Evolutionary conservation across 345 rosid genomes (phyloP).

Genomic region (Cardamine occulta): DNA sequence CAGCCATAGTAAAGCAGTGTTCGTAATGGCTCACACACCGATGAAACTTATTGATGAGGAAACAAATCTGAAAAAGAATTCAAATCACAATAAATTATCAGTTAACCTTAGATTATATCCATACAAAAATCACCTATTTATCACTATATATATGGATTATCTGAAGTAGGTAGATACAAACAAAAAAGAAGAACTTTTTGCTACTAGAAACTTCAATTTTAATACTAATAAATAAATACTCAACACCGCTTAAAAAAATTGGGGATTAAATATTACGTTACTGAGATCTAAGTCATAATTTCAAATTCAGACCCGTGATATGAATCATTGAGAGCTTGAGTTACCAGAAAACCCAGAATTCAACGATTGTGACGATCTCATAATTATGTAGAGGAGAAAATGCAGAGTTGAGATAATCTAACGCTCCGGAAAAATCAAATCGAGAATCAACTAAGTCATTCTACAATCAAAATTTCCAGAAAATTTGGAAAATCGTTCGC

Average conservation of each 20-base stretch:
- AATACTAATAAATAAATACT: constrained; percentile 22
- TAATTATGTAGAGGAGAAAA: too few relatives aligned
- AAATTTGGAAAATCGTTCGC: not conserved
- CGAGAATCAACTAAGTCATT: not conserved
- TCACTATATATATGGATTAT: not conserved
- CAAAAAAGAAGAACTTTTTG: constrained; percentile 14
- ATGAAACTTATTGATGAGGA: constrained; percentile 13
- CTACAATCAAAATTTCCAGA: not conserved
- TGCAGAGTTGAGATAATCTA: not conserved
- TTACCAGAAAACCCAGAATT: not conserved
- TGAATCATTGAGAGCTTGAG: constrained; percentile 9
- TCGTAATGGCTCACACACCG: constrained; percentile 21
- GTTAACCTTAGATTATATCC: constrained; percentile 21
- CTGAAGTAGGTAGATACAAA: constrained; percentile 14
- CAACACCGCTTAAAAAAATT: not conserved
- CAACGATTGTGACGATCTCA: not conserved
- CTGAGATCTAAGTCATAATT: not conserved
- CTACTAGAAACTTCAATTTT: constrained; percentile 16
- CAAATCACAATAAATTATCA: not conserved
- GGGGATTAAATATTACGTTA: not conserved
- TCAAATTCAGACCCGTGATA: constrained; percentile 17
- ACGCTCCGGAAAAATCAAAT: not conserved
- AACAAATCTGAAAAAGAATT: constrained; percentile 6
- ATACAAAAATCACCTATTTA: constrained; percentile 18
- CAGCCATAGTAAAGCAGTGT: constrained; percentile 53